Evolutionary conservation across 1,284 basidiomycete genomes (phyloP).

Genomic region (Heterobasidion parviporum): DNA sequence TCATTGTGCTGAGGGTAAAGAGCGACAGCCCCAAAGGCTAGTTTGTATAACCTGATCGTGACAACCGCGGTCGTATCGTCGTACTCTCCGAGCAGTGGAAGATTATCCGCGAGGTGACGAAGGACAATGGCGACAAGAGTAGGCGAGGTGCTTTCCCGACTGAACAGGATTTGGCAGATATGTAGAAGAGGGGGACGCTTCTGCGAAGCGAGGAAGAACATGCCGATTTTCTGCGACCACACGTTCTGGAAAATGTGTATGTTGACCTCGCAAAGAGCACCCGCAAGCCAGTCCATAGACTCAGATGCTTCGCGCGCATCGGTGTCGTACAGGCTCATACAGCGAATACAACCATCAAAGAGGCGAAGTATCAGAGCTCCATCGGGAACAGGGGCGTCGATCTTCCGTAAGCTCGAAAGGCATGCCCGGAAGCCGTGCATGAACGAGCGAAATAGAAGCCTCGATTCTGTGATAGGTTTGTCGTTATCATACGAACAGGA

Average conservation of each 20-base stretch:
- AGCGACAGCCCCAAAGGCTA: slow-evolving; percentile 90
- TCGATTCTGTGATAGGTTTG: slow-evolving; percentile 51
- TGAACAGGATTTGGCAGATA: slow-evolving; percentile 84
- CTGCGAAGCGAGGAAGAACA: slow-evolving; percentile 77
- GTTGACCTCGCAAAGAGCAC: slow-evolving; percentile 76
- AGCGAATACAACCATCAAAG: slow-evolving; percentile 81
- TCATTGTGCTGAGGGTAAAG: slow-evolving; percentile 79
- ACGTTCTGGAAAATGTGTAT: slow-evolving; percentile 91
- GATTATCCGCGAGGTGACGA: slow-evolving; percentile 77
- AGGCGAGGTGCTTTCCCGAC: slow-evolving; percentile 78
- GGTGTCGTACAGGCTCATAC: slow-evolving; percentile 81
- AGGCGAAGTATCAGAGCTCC: slow-evolving; percentile 84
- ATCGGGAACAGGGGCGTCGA: slow-evolving; percentile 74
- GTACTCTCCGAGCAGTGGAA: slow-evolving; percentile 82
- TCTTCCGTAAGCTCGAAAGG: slow-evolving; percentile 72
- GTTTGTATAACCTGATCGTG: slow-evolving; percentile 91
- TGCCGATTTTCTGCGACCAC: slow-evolving; percentile 86
- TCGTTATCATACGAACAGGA: not conserved
- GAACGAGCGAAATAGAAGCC: slow-evolving; percentile 83
- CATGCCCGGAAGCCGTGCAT: slow-evolving; percentile 87
- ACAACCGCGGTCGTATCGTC: slow-evolving; percentile 77
- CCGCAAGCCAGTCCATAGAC: slow-evolving; percentile 80
- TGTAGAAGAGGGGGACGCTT: slow-evolving; percentile 79
- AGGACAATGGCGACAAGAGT: slow-evolving; percentile 92
- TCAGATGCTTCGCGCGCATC: slow-evolving; percentile 83